phyloP scores from a whole-genome alignment of 352 stramenopile species.

The Phytophthora aleatoria region DNA sequence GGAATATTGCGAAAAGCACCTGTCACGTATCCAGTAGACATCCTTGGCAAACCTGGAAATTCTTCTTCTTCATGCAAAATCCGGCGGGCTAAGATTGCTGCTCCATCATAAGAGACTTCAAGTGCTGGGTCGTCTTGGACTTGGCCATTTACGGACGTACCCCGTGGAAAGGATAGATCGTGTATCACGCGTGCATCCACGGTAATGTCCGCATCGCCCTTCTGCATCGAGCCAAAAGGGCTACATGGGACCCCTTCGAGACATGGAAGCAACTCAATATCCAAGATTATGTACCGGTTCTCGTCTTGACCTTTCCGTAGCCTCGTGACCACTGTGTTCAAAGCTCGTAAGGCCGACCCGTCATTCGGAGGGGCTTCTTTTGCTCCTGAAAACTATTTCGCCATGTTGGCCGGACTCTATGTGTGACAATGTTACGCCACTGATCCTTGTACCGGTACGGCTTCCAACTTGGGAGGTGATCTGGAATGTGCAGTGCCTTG shows the following conservation, averaged over 20 bases:
- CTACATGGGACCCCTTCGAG: slow-evolving; percentile 10
- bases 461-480: not conserved
- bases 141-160: not conserved
- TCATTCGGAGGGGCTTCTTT: not conserved
- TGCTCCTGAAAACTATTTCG: not conserved
- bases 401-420: slow-evolving; percentile 3
- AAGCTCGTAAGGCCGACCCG: not conserved
- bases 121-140: not conserved
- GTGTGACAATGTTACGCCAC: slow-evolving; percentile 7
- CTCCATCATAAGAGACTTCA: not conserved
- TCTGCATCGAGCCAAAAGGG: slow-evolving; percentile 20
- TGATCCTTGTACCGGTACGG: slow-evolving; percentile 1
- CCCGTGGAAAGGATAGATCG: not conserved
- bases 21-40: not conserved
- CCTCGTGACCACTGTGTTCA: slow-evolving; percentile 16
- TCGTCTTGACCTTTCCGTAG: slow-evolving; percentile 18
- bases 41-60: not conserved
- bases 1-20: not conserved
- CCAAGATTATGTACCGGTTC: slow-evolving; percentile 15
- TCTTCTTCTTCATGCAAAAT: not conserved
- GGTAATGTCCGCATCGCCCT: not conserved
- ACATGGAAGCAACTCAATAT: not conserved
- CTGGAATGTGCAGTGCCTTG: slow-evolving; percentile 7
- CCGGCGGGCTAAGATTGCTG: not conserved
- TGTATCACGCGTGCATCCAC: not conserved